A percentile compares a stretch with the other conserved stretches of the same genome.
Evolutionary conservation across 306 rosid species (phyloP).

Genomic region (Clitoria ternatea): DNA sequence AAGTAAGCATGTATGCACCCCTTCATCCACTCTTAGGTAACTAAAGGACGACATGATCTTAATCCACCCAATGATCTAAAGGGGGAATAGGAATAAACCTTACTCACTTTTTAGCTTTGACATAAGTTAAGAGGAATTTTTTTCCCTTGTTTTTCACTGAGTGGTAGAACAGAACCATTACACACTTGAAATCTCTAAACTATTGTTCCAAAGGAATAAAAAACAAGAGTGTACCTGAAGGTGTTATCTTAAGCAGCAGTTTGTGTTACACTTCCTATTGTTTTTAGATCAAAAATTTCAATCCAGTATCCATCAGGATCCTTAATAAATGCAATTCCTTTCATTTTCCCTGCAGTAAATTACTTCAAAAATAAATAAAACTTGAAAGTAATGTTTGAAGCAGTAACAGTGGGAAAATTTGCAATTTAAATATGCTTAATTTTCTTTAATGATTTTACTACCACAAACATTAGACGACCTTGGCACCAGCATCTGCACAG

Average conservation of each 20-base stretch:
- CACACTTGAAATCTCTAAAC: not conserved
- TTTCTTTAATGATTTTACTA: not conserved
- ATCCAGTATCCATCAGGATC: slow-evolving; percentile 99
- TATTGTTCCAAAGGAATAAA: not conserved
- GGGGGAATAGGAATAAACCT: not conserved
- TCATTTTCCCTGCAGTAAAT: slow-evolving; percentile 74
- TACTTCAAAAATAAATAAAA: not conserved
- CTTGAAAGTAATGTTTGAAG: not conserved
- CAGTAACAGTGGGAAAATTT: not conserved
- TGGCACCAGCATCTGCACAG: not conserved
- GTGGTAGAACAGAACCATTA: not conserved
- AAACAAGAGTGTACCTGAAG: slow-evolving; percentile 30
- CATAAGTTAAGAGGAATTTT: not conserved
- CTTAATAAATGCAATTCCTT: slow-evolving; percentile 87
- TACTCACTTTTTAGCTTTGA: not conserved
- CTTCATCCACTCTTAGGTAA: not conserved
- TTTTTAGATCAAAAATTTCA: slow-evolving; percentile 80
- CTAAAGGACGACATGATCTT: not conserved
- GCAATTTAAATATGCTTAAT: not conserved
- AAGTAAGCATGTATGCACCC: not conserved
- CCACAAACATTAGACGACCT: not conserved
- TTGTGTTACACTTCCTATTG: slow-evolving; percentile 40
- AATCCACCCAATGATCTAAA: not conserved
- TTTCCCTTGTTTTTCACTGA: not conserved
- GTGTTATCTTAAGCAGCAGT: slow-evolving; percentile 35